Evolutionary conservation across 352 stramenopile species (phyloP), one percentile per base, ranked within the genome.

Genomic region (Pythium folliculosum): DNA sequence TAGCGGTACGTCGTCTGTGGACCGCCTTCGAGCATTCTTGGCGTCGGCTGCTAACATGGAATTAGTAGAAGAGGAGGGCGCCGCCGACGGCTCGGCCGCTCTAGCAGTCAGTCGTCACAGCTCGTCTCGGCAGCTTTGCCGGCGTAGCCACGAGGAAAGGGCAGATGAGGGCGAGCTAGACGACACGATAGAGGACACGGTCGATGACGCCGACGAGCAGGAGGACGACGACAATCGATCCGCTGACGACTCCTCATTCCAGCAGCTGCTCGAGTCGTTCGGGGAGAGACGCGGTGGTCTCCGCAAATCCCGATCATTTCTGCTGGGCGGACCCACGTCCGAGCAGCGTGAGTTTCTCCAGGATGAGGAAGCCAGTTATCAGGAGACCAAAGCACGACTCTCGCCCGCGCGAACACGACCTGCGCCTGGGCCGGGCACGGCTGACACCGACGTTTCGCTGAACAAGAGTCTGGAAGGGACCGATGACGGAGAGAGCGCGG

Each of bases 261-360:
- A 89, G 56, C 65, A 80, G 23, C 68, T 91, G 2, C 50, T 91
- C 6, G 80, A 89, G 22, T 70, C 72, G 10, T 63, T 81, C 21
- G 75, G 78, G 4, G 56, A 75, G 47, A 79, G 71, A 22, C 78
- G 77, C 65, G 60, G 52, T 12, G 61, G 51, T 23, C 44, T 63
- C 30, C 64, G 49, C 35, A 53, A 45, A 25, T 30, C 60, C 12
- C 35, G 55, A 5, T 84, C 75, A 9, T 77, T 86, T 45, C 50
- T 86, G 21, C 56, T 84, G 13, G 21, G 54, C 63, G 75, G 71
- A 0, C 60, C 70, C 1, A 78, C 48, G 19, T 48, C 72, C 5
- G 77, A 77, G 27, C 65, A 83, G 16, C 59, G 68, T 1, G 80
- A 89, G 17, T 80, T 89, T 22, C 50, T 85, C 1, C 67, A 84